Evolutionary conservation across 139 green algal species (phyloP).

Genomic region (Tetradesmus lagerheimii): DNA sequence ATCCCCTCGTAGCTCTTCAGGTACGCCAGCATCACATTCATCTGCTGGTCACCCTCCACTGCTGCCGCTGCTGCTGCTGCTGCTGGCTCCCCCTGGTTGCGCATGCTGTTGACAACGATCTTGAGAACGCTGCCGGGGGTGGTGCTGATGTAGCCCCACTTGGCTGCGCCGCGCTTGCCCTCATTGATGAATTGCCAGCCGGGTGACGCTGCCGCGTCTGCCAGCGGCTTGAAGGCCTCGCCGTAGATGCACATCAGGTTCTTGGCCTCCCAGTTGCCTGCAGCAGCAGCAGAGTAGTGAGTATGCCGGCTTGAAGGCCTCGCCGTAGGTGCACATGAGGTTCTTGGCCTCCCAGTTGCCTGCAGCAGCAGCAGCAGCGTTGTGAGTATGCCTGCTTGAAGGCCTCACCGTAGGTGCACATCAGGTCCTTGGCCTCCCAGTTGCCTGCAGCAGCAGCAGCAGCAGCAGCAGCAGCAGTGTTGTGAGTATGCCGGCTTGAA

Average conservation of each 20-base stretch:
- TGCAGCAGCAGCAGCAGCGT: too few species aligned
- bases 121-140: conserved; percentile 42
- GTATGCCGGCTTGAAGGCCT: too few species aligned
- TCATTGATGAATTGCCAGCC: conserved; percentile 55
- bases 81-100: neutral
- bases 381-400: too few species aligned
- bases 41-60: neutral
- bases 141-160: conserved; percentile 50
- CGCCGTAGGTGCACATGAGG: too few species aligned
- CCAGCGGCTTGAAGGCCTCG: conserved; percentile 31
- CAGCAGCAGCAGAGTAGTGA: too few species aligned
- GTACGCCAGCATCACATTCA: conserved; percentile 53
- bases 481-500: too few species aligned
- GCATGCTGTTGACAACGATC: conserved; percentile 43
- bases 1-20: conserved; percentile 54
- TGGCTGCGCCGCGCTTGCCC: conserved; percentile 25
- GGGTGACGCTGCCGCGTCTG: neutral
- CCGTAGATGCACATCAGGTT: conserved; percentile 53
- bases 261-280: conserved; percentile 50
- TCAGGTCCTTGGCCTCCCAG: conserved; percentile 38
- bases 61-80: neutral
- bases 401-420: conserved; percentile 51
- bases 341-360: too few species aligned
- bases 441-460: conserved; percentile 37
- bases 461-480: too few species aligned